Evolutionary conservation across 441 rosid genomes (phyloP).

Genomic region (Adansonia gregorii): DNA sequence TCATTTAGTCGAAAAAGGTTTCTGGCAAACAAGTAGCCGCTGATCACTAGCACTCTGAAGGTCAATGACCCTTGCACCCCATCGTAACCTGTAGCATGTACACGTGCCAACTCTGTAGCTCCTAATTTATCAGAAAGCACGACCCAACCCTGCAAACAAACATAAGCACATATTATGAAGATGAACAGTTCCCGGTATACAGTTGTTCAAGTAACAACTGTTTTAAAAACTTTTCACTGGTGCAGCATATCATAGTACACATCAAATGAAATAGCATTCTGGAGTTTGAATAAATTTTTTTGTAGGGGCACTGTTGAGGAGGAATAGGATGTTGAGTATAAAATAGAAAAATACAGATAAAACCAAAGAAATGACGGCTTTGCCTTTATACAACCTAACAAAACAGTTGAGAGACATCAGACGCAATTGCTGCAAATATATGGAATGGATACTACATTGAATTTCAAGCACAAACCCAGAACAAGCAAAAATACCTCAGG

Average conservation of each 20-base stretch:
- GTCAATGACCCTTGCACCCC: conserved; percentile 97
- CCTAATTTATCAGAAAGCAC: conserved; percentile 74
- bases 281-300: conserved; percentile 13
- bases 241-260: background rate
- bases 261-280: conserved; percentile 12
- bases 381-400: background rate
- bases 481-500: conserved; percentile 68
- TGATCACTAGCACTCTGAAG: conserved; percentile 95
- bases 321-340: background rate
- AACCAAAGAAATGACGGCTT: background rate
- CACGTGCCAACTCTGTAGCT: conserved; percentile 79
- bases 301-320: background rate
- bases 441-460: background rate
- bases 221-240: background rate
- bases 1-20: conserved; percentile 83
- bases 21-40: conserved; percentile 93
- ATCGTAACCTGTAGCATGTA: conserved; percentile 69
- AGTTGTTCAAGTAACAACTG: background rate
- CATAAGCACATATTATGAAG: background rate
- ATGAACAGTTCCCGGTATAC: background rate
- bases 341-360: background rate
- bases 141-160: conserved; percentile 80
- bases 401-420: background rate
- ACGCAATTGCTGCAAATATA: background rate
- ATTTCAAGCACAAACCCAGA: background rate